Conservation (phyloP, 768 basidiomycete genomes). For the Trametes cinnabarina region DNA sequence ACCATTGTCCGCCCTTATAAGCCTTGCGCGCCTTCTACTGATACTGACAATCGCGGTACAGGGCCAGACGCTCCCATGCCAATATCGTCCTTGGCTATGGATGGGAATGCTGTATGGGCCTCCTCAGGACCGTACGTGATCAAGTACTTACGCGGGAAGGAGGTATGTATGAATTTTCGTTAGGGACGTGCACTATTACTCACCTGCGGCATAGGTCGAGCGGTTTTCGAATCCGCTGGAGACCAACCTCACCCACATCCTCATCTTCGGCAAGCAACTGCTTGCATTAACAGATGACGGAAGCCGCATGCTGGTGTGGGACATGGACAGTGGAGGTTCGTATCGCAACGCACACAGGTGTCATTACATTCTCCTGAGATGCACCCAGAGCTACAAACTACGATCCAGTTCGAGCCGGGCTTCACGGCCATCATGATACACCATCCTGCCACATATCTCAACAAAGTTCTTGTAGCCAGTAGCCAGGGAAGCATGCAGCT, state of each 20-base stretch:
- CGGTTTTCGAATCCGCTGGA: slow-evolving; percentile 66
- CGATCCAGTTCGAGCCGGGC: slow-evolving; percentile 74
- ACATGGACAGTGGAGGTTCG: slow-evolving; percentile 58
- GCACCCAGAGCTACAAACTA: slow-evolving; percentile 53
- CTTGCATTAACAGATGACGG: slow-evolving; percentile 82
- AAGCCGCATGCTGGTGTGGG: slow-evolving; percentile 74
- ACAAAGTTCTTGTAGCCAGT: slow-evolving; percentile 88
- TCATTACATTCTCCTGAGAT: background rate
- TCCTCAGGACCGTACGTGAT: slow-evolving; percentile 65
- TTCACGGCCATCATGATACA: slow-evolving; percentile 86
- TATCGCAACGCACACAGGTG: slow-evolving; percentile 12
- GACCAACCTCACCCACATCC: slow-evolving; percentile 56
- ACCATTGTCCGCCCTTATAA: no score
- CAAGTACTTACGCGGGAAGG: slow-evolving; percentile 86
- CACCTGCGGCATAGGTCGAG: slow-evolving; percentile 41
- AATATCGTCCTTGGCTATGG: slow-evolving; percentile 76
- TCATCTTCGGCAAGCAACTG: slow-evolving; percentile 79
- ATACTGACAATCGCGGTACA: slow-evolving; percentile 30
- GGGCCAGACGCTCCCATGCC: slow-evolving; percentile 78
- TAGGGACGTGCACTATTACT: no score
- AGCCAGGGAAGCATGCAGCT: slow-evolving; percentile 79
- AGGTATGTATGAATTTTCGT: slow-evolving; percentile 45
- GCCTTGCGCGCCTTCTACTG: no score
- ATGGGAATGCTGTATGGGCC: slow-evolving; percentile 85
- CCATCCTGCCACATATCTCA: slow-evolving; percentile 95